Conservation (phyloP, 2,329 filamentous ascomycete genomes). For the Paraphoma sp. region DNA sequence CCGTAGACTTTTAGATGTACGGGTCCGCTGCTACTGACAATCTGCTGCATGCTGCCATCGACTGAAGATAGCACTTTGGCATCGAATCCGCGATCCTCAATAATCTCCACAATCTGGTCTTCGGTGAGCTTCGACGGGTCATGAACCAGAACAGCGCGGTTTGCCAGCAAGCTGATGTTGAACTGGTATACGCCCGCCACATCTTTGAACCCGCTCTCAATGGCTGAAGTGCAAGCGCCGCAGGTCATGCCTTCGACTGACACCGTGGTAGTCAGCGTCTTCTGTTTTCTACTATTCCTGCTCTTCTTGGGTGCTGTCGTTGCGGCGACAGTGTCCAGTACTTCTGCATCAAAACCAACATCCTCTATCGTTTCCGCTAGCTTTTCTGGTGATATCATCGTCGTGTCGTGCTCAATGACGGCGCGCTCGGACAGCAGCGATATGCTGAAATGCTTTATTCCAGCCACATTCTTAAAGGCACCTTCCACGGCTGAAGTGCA, state of each 20-base stretch:
- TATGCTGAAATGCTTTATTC: conserved; percentile 78
- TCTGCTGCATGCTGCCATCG: conserved; percentile 61
- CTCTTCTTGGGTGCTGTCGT: conserved; percentile 39
- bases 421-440: conserved; percentile 84
- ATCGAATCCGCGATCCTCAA: conserved; percentile 91
- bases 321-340: conserved; percentile 73
- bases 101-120: conserved; percentile 78
- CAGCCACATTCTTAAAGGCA: conserved; percentile 76
- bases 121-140: conserved; percentile 73
- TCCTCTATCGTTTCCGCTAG: conserved; percentile 67
- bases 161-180: conserved; percentile 93
- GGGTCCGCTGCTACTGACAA: conserved; percentile 63
- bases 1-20: conserved; percentile 88
- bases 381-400: conserved; percentile 58
- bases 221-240: conserved; percentile 91
- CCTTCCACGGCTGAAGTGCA: conserved; percentile 87
- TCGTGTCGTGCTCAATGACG: conserved; percentile 80
- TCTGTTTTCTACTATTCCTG: conserved; percentile 51
- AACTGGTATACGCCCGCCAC: conserved; percentile 83
- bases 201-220: conserved; percentile 81
- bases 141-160: conserved; percentile 87
- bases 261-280: conserved; percentile 75
- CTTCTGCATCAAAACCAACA: conserved; percentile 79
- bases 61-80: conserved; percentile 81
- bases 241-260: conserved; percentile 97